These are phyloP conservation scores for Fusarium tjaetaba DNA, from an alignment of 2,329 filamentous ascomycete species.

Conservation along the genomic window DNA sequence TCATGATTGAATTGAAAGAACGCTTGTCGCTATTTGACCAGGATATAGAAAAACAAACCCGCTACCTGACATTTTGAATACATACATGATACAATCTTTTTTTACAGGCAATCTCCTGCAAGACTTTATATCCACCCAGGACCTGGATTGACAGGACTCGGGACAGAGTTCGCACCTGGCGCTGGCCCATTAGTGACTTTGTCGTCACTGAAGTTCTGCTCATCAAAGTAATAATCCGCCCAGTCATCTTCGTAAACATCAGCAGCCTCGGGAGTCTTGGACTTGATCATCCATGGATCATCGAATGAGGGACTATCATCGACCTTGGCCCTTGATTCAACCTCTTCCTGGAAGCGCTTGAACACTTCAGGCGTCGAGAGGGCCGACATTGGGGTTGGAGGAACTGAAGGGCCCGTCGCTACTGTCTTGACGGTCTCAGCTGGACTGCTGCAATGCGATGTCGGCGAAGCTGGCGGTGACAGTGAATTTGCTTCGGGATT, in stretches of 20 bases:
- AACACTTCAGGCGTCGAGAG: conserved; percentile 39
- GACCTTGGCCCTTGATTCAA: conserved; percentile 1
- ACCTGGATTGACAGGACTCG: conserved; percentile 35
- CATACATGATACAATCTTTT: conserved; percentile 10
- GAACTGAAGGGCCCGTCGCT: conserved; percentile 5
- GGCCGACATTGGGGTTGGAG: conserved; percentile 34
- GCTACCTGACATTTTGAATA: conserved; percentile 22
- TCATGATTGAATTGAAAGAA: conserved; percentile 23
- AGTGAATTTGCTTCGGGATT: conserved; percentile 28
- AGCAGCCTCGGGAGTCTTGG: conserved; percentile 4
- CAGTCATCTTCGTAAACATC: conserved; percentile 44
- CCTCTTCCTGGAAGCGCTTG: conserved; percentile 30
- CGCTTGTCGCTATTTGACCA: conserved; percentile 24
- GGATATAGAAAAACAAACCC: conserved; percentile 22
- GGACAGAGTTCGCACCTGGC: conserved; percentile 25
- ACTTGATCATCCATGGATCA: conserved; percentile 22
- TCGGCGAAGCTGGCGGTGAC: conserved; percentile 24
- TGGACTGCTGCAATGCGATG: conserved; percentile 6
- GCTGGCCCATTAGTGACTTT: not conserved
- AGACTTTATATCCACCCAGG: conserved; percentile 39
- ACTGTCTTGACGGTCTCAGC: conserved; percentile 18
- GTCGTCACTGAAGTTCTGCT: conserved; percentile 34
- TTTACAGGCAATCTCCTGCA: not conserved
- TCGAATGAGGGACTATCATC: conserved; percentile 19
- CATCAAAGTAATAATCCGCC: conserved; percentile 48